Conservation (phyloP, 2,329 filamentous ascomycete species). For the Pestalotiopsis sp. region DNA sequence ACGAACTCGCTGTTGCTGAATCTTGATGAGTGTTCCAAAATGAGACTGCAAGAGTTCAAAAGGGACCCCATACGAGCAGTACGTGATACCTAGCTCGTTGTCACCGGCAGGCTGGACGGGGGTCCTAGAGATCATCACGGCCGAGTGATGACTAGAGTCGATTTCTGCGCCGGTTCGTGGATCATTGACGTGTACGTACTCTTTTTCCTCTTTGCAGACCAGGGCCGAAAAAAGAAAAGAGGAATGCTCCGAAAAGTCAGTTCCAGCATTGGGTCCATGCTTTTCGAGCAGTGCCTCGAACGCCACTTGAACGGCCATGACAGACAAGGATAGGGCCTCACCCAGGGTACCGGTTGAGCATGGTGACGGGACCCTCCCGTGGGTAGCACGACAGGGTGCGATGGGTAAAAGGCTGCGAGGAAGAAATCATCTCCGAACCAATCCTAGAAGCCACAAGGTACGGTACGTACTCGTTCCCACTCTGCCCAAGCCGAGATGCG, state of each 20-base stretch:
- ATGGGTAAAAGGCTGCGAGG: not conserved
- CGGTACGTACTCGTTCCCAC: not conserved
- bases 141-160: not conserved
- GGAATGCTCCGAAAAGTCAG: constrained; percentile 4
- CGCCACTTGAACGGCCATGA: constrained; percentile 12
- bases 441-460: constrained; percentile 11
- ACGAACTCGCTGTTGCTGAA: not conserved
- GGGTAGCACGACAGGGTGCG: constrained; percentile 1
- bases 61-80: no score
- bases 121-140: not conserved
- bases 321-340: constrained; percentile 3
- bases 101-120: not conserved
- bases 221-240: constrained; percentile 1
- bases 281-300: not conserved
- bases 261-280: not conserved
- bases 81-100: not conserved
- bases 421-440: constrained; percentile 19
- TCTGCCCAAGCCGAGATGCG: not conserved
- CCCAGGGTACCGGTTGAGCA: constrained; percentile 13
- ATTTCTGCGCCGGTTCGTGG: not conserved
- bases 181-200: not conserved
- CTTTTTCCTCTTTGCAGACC: not conserved
- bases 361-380: constrained; percentile 9
- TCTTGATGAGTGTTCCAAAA: not conserved
- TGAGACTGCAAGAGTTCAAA: no score